Percentiles rank a stretch among this genome's conserved stretches.
phyloP scores from a whole-genome alignment of 2,329 filamentous ascomycete genomes.

The Uncinocarpus reesii region DNA sequence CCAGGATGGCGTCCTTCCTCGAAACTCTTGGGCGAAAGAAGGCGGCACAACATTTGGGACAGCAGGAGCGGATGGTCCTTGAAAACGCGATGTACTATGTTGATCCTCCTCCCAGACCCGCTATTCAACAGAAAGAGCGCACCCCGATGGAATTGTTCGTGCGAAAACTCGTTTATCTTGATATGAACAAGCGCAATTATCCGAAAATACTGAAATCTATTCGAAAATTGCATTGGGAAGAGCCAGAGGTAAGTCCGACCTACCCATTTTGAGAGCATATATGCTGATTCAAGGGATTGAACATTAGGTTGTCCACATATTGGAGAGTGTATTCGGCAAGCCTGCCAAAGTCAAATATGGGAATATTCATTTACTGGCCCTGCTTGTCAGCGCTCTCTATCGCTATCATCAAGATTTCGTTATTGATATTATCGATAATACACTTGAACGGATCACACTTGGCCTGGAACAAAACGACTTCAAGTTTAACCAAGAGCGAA shows the following conservation, averaged over 20 bases:
- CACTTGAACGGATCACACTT: slow-evolving; percentile 76
- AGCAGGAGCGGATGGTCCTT: slow-evolving; percentile 94
- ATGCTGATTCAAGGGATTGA: too few relatives aligned
- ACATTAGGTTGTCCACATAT: slow-evolving; percentile 54
- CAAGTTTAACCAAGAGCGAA: slow-evolving; percentile 87
- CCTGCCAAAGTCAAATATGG: slow-evolving; percentile 96
- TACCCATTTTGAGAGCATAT: not conserved
- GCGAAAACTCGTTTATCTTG: slow-evolving; percentile 81
- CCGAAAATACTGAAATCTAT: slow-evolving; percentile 91
- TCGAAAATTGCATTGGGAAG: slow-evolving; percentile 94
- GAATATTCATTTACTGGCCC: slow-evolving; percentile 86
- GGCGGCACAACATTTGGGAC: slow-evolving; percentile 83
- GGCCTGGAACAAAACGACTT: slow-evolving; percentile 95
- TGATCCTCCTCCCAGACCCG: slow-evolving; percentile 82
- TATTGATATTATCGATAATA: slow-evolving; percentile 79
- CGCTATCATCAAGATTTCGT: slow-evolving; percentile 88
- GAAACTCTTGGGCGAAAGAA: slow-evolving; percentile 96
- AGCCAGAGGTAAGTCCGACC: slow-evolving; percentile 53
- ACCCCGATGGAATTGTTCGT: slow-evolving; percentile 89
- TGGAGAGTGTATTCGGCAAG: slow-evolving; percentile 90
- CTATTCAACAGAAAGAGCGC: slow-evolving; percentile 92
- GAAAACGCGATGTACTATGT: slow-evolving; percentile 98
- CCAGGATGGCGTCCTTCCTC: slow-evolving; percentile 84
- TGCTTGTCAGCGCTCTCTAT: slow-evolving; percentile 77
- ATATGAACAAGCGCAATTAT: slow-evolving; percentile 88